Base-by-base conservation (phyloP, 2,329 filamentous ascomycete genomes). In the Blastomyces gilchristii region DNA sequence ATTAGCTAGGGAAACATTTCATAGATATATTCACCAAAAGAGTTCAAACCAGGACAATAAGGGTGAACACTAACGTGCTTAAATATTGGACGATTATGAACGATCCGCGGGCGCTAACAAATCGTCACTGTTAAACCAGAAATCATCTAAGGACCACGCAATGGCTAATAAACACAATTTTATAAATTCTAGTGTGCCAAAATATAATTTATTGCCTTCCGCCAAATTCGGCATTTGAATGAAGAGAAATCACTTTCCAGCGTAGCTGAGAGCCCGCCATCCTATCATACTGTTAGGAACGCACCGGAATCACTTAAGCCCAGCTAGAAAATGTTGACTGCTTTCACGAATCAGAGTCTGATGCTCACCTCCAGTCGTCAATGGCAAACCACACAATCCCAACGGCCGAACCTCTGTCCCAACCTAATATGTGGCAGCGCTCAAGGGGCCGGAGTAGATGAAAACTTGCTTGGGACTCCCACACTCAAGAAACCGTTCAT, bases 261-360 rank as follows among this genome's bases (percentile, higher is more conserved):
- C 14, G 47, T 45, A n/a, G 22, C 56, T 31, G 31, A n/a, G 8
- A 22, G 43, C 18, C 39, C 25, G 31, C 16, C 25, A 16, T 14
- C 57, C 57, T 49, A 59, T 59, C 57, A 59, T 16, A 49, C n/a
- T 31, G 25, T 5, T 11, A 34, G 41, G 57, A 59, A 59, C 28
- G 41, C 22, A 34, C 41, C 57, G 43, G 57, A 59, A 59, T 18
- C 37, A 37, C 8, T 14, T 41, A n/a, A 57, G 54, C 54, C 12
- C 34, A 41, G 28, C 34, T 25, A 4, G 37, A 43, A 25, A 57
- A 12, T n/a, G n/a, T 41, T 14, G 22, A 12, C 45, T n/a, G 14
- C 22, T n/a, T 43, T 45, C 57, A 49, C 57, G 41, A 59, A 59
- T 49, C 57, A 59, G 16, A 14, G 11, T 31, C 25, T 18, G 16